Conservation (phyloP, 108 stramenopile species). For the Seminavis robusta region DNA sequence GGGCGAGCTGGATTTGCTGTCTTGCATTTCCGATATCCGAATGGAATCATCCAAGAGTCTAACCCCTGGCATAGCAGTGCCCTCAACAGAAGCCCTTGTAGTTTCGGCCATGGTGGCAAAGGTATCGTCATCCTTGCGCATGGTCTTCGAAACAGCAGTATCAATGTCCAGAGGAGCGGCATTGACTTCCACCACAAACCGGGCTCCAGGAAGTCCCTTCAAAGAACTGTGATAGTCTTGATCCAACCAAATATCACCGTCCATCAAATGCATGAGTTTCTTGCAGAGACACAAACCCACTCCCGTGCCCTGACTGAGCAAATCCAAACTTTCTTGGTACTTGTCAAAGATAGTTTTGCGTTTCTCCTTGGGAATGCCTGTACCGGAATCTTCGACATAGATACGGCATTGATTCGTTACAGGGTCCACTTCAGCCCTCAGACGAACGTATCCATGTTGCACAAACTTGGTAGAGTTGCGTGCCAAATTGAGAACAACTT, state of each 20-base stretch:
- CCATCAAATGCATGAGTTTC: constrained; percentile 47
- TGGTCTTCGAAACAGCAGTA: no score
- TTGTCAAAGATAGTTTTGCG: constrained; percentile 19
- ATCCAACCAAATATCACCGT: constrained; percentile 40
- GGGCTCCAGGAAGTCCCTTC: constrained; percentile 32
- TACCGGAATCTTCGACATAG: constrained; percentile 29
- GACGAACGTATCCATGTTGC: constrained; percentile 27
- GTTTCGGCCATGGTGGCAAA: no score
- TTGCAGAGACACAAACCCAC: constrained; percentile 52
- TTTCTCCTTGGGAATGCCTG: constrained; percentile 34
- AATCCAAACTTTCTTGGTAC: constrained; percentile 38
- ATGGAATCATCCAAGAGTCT: no score
- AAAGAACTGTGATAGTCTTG: constrained; percentile 40
- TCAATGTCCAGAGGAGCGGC: no score
- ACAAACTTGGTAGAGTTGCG: constrained; percentile 29
- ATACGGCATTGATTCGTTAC: constrained; percentile 9
- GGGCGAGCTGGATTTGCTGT: no score
- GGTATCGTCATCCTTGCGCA: no score
- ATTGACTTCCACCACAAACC: constrained; percentile 38
- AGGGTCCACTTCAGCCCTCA: constrained; percentile 3
- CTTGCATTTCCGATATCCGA: no score
- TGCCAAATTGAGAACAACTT: constrained; percentile 37
- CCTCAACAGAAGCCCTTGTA: no score
- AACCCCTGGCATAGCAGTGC: no score
- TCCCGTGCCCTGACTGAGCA: constrained; percentile 38